Percentiles rank a stretch among this genome's conserved stretches.
Evolutionary conservation across 805 yeast species (phyloP).

Genomic region (Pichia thaimueangensis): DNA sequence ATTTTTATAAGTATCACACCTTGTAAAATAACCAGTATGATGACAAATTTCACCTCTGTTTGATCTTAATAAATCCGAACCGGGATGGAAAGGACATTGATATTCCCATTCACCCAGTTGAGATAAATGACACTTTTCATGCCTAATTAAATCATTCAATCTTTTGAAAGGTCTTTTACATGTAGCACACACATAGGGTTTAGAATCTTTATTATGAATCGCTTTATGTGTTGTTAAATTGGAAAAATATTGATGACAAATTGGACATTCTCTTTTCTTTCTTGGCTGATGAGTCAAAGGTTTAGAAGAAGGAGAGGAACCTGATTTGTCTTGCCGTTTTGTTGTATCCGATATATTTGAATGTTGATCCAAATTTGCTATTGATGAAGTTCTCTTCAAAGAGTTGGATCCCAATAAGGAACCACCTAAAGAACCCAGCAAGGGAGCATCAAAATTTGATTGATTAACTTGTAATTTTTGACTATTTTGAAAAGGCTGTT

Average conservation of each 20-base stretch:
- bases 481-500: neutral
- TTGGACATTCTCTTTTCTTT: constrained; percentile 33
- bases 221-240: constrained; percentile 81
- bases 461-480: too few relatives aligned
- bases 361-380: neutral
- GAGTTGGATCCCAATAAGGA: too few relatives aligned
- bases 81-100: constrained; percentile 65
- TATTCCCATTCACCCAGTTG: constrained; percentile 63
- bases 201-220: constrained; percentile 64
- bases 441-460: too few relatives aligned
- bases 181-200: constrained; percentile 73
- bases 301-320: neutral
- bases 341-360: too few relatives aligned
- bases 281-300: constrained; percentile 18
- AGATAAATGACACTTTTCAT: constrained; percentile 79
- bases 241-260: constrained; percentile 47
- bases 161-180: constrained; percentile 85
- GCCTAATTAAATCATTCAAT: constrained; percentile 80
- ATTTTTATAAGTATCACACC: constrained; percentile 89
- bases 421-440: too few relatives aligned
- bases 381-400: neutral
- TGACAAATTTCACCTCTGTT: constrained; percentile 47
- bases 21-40: constrained; percentile 73
- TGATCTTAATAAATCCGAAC: constrained; percentile 2
- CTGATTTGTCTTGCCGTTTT: too few relatives aligned